phyloP scores from a whole-genome alignment of 1,284 basidiomycete genomes.

The Apiotrichum brassicae region DNA sequence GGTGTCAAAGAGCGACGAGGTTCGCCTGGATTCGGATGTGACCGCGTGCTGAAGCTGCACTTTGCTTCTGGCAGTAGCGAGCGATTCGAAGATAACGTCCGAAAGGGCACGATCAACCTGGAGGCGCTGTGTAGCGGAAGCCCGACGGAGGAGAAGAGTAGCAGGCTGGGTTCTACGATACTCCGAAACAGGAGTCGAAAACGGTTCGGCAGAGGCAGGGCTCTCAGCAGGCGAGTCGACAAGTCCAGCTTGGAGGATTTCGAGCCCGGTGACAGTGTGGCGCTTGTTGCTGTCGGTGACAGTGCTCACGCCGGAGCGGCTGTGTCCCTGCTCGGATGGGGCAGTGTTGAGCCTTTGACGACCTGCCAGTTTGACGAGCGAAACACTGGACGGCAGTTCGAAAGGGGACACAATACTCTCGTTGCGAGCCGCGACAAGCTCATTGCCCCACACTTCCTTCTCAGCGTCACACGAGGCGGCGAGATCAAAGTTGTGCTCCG shows the following conservation, averaged over 20 bases:
- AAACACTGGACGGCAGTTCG: conserved; percentile 42
- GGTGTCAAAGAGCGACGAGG: conserved; percentile 25
- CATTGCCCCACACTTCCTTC: conserved; percentile 73
- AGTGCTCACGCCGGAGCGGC: background rate
- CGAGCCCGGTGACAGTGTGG: conserved; percentile 5
- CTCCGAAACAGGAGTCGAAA: conserved; percentile 1
- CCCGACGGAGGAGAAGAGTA: conserved; percentile 60
- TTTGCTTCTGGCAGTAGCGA: conserved; percentile 40
- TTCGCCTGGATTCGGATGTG: conserved; percentile 18
- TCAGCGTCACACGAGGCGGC: conserved; percentile 70
- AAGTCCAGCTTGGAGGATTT: background rate
- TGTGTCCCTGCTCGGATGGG: background rate
- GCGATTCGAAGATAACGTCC: conserved; percentile 47
- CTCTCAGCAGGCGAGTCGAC: background rate
- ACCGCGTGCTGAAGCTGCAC: conserved; percentile 31
- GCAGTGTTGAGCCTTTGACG: background rate
- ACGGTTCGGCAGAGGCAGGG: background rate
- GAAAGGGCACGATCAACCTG: conserved; percentile 44
- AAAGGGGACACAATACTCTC: conserved; percentile 40
- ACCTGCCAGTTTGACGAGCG: conserved; percentile 5
- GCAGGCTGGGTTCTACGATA: conserved; percentile 19
- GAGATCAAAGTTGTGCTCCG: conserved; percentile 68
- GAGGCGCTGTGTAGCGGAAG: conserved; percentile 60
- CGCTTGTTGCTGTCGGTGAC: conserved; percentile 3
- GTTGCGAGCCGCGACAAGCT: conserved; percentile 51